Percentiles rank a stretch among this genome's conserved stretches.
phyloP scores from a whole-genome alignment of 192 early-diverging fungal genomes.

The Umbelopsis ramanniana region DNA sequence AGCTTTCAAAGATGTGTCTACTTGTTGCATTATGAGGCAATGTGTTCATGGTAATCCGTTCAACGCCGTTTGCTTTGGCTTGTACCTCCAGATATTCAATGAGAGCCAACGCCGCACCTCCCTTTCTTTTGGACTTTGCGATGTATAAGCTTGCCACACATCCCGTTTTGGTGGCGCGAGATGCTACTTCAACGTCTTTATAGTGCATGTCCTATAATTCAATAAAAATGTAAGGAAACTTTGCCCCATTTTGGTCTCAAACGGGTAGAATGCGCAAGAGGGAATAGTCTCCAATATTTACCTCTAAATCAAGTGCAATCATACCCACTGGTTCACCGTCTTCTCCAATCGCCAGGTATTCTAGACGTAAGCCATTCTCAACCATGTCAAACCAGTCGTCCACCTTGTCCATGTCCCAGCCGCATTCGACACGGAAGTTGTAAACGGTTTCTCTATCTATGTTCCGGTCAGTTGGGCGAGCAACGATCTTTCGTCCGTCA shows the following conservation, averaged over 20 bases:
- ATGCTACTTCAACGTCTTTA: not conserved
- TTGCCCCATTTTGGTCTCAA: not conserved
- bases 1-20: not conserved
- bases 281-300: not conserved
- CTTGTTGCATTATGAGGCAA: not conserved
- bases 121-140: not conserved
- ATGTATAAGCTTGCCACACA: constrained; percentile 12
- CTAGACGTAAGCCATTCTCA: not conserved
- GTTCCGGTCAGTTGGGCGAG: not conserved
- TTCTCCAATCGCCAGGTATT: not conserved
- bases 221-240: not conserved
- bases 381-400: constrained; percentile 4
- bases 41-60: not conserved
- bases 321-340: not conserved
- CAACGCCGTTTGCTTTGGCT: not conserved
- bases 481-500: not conserved
- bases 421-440: constrained; percentile 5
- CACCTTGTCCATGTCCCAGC: constrained; percentile 11
- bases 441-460: not conserved
- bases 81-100: not conserved
- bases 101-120: not conserved
- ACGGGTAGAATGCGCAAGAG: not conserved
- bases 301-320: constrained; percentile 20
- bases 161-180: not conserved
- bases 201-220: not conserved